phyloP scores from a whole-genome alignment of 345 rosid species.

The Schrenkiella parvula region DNA sequence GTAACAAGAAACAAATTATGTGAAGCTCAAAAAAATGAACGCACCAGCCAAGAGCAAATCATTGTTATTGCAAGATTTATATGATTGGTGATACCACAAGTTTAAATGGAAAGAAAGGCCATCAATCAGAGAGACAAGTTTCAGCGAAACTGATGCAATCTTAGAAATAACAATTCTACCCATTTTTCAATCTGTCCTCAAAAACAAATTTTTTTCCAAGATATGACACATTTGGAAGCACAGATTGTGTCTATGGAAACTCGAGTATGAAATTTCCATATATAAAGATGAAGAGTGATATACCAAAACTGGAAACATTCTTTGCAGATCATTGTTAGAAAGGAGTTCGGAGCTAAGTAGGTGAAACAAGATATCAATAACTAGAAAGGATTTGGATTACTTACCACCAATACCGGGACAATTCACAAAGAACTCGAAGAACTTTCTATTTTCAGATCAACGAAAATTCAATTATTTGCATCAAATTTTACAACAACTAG shows the following conservation, averaged over 20 bases:
- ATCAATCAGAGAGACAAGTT: not conserved
- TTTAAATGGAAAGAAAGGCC: not conserved
- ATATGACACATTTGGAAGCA: not conserved
- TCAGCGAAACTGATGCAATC: not conserved
- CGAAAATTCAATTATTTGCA: slow-evolving; percentile 2
- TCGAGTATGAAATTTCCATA: not conserved
- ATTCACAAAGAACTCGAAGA: not conserved
- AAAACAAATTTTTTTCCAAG: not conserved
- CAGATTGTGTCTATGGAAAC: not conserved
- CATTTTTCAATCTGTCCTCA: not conserved
- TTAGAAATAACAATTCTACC: not conserved
- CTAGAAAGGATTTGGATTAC: not conserved
- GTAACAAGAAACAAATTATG: slow-evolving; percentile 13
- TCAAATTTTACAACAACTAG: not conserved
- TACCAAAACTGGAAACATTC: not conserved
- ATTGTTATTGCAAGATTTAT: not conserved
- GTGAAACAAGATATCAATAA: not conserved
- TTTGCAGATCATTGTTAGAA: not conserved
- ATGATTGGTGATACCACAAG: not conserved
- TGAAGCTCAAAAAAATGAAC: not conserved
- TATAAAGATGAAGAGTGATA: not conserved
- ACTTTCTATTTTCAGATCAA: not conserved
- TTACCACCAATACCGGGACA: not conserved
- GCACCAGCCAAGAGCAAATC: not conserved
- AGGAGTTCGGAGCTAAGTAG: not conserved